Conservation (phyloP, 1,284 basidiomycete genomes). For the Blastosporella zonata region DNA sequence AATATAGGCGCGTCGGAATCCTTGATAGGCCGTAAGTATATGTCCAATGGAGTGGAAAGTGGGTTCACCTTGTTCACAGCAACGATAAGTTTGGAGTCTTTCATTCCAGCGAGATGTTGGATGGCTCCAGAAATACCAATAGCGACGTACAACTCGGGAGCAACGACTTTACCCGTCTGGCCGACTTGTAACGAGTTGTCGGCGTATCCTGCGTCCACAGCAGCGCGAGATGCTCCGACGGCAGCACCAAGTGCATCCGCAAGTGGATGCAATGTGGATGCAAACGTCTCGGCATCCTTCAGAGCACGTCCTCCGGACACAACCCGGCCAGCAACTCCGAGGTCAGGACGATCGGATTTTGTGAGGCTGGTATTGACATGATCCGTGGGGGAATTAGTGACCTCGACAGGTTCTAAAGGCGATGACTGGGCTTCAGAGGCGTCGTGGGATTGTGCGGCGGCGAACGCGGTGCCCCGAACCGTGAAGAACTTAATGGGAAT, state of each 20-base stretch:
- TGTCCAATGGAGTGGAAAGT: slow-evolving; percentile 1
- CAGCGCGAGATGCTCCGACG: slow-evolving; percentile 95
- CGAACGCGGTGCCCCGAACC: slow-evolving; percentile 92
- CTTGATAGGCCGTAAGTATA: slow-evolving; percentile 38
- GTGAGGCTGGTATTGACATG: slow-evolving; percentile 86
- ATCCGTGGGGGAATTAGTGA: slow-evolving; percentile 60
- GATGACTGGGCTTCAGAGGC: slow-evolving; percentile 57
- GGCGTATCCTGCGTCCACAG: slow-evolving; percentile 97
- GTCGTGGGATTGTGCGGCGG: slow-evolving; percentile 59
- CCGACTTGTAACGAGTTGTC: slow-evolving; percentile 99
- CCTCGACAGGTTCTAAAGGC: slow-evolving; percentile 66
- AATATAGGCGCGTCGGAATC: slow-evolving; percentile 99
- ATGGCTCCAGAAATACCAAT: slow-evolving; percentile 98
- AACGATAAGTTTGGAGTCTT: slow-evolving; percentile 98
- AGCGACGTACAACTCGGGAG: slow-evolving; percentile 94
- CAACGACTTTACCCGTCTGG: slow-evolving; percentile 97
- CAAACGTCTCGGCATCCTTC: slow-evolving; percentile 94
- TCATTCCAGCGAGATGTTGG: slow-evolving; percentile 99
- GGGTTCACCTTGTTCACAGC: slow-evolving; percentile 89
- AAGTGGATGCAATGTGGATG: slow-evolving; percentile 84
- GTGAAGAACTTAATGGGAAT: slow-evolving; percentile 93
- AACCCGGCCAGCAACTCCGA: slow-evolving; percentile 84
- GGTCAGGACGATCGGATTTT: slow-evolving; percentile 91
- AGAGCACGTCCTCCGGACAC: slow-evolving; percentile 96
- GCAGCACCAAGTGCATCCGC: slow-evolving; percentile 94